Evolutionary conservation across 441 rosid genomes (phyloP).

Genomic region (Biscutella laevigata): DNA sequence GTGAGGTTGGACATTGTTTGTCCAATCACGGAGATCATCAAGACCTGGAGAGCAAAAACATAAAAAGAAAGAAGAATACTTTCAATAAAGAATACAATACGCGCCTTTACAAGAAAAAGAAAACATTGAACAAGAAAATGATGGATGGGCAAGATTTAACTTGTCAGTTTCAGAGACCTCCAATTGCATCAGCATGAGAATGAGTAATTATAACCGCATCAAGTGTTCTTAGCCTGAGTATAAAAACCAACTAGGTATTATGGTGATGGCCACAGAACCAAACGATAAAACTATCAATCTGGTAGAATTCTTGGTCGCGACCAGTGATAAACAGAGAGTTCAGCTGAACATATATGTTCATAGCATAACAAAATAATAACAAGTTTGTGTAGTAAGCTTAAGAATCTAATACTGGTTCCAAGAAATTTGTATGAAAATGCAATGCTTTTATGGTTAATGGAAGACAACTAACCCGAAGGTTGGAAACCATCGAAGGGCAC

Average conservation of each 20-base stretch:
- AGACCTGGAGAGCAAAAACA: conserved; percentile 42
- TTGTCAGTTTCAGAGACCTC: conserved; percentile 69
- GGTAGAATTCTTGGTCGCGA: background rate
- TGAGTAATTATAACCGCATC: conserved; percentile 94
- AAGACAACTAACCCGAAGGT: conserved; percentile 54
- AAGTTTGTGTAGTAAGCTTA: background rate
- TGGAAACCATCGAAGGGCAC: conserved; percentile 86
- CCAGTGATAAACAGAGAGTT: background rate
- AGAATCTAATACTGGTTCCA: background rate
- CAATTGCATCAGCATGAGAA: conserved; percentile 97
- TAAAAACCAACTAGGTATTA: conserved; percentile 42
- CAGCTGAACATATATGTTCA: background rate
- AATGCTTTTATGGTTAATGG: background rate
- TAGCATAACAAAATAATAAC: background rate
- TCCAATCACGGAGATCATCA: conserved; percentile 97
- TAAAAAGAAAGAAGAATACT: conserved; percentile 13
- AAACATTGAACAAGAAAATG: conserved; percentile 12
- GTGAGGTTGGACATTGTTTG: conserved; percentile 75
- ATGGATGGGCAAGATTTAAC: conserved; percentile 24
- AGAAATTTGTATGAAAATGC: background rate
- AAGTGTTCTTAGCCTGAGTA: conserved; percentile 91
- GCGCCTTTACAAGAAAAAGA: conserved; percentile 4
- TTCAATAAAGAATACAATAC: conserved; percentile 17
- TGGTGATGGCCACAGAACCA: conserved; percentile 17
- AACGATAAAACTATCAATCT: background rate